Base-by-base conservation (phyloP, 352 stramenopile genomes). In the Phytophthora meadii region DNA sequence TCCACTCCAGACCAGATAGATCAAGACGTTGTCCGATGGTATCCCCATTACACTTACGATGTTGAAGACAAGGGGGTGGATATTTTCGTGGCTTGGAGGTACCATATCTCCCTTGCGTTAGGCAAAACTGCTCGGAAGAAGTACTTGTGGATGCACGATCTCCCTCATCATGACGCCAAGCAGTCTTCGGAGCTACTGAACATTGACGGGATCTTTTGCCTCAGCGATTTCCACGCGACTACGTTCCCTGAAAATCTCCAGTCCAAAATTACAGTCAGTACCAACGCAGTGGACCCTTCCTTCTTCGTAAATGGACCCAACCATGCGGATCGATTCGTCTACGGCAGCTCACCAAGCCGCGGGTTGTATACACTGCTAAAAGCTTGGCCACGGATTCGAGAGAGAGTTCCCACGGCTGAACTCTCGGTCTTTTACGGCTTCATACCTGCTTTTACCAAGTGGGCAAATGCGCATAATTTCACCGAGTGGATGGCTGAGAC, bases 31-130 rank as follows among this genome's bases (percentile, higher is more conserved):
- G 88, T 96, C 6, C 68, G 67, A 0, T 97, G 85, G 86, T 94
- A 94, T 53, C 84, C 88, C 1, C 77, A 90, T 30, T 76, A 84
- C 24, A 45, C 78, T 11, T 97, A 90, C 67, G 81, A 97, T 53
- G 53, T 79, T 1, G 58, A 83, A 0, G 79, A 92, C 25, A 37
- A 22, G 15, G 61, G 42, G 19, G 74, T 94, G 3, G 88, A 98
- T 55, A 71, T 98, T 32, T 98, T 98, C 55, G 73, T 98, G 14
- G 90, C 93, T 14, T 98, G 93, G 93, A 65, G 93, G 2, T 97
- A 97, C 39, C 77, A 94, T 70, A 84, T 95, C 32, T 97, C 89
- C 11, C 62, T 96, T 30, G 74, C 78, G 0, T 45, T 97, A 10
- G 84, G 75, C 1, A 42, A 54, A 6, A 47, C 42, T 7, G 82